Conservation (phyloP, 2,329 filamentous ascomycete species). For the Beauveria asiatica region DNA sequence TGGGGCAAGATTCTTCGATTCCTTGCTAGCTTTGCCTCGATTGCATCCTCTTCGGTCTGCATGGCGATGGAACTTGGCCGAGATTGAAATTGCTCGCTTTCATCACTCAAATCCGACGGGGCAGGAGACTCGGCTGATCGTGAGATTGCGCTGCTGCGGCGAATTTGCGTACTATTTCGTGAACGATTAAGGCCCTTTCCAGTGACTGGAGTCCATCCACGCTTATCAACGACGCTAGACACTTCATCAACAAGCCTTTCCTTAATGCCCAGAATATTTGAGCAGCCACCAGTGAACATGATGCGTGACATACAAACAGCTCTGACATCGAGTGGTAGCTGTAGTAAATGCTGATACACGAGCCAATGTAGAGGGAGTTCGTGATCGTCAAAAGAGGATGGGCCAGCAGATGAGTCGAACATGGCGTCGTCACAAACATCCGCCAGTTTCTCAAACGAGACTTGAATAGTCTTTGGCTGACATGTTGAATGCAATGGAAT, state of each 20-base stretch:
- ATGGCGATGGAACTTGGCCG: constrained; percentile 18
- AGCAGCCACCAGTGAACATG: constrained; percentile 74
- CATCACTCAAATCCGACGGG: constrained; percentile 18
- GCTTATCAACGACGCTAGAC: constrained; percentile 51
- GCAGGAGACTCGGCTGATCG: constrained; percentile 13
- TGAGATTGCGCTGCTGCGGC: constrained; percentile 21
- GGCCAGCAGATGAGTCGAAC: constrained; percentile 48
- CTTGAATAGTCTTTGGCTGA: constrained; percentile 46
- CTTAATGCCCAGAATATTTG: constrained; percentile 71
- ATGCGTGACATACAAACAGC: constrained; percentile 83
- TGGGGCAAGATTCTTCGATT: constrained; percentile 28
- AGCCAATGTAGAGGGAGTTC: constrained; percentile 72
- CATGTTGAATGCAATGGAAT: constrained; percentile 39
- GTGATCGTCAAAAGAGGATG: constrained; percentile 69
- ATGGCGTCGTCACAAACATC: constrained; percentile 68
- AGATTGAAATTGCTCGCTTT: constrained; percentile 14
- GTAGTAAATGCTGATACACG: constrained; percentile 66
- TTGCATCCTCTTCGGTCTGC: constrained; percentile 21
- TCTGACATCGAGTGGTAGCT: constrained; percentile 72
- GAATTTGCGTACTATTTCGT: constrained; percentile 35
- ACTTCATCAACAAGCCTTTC: constrained; percentile 70
- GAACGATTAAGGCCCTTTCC: constrained; percentile 58
- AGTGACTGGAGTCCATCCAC: constrained; percentile 70
- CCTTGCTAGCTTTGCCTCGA: constrained; percentile 29
- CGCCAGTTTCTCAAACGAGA: constrained; percentile 64